Percentiles rank a stretch among this genome's conserved stretches.
Evolutionary conservation across 139 green algal genomes (phyloP).

Genomic region (Pleodorina starrii): DNA sequence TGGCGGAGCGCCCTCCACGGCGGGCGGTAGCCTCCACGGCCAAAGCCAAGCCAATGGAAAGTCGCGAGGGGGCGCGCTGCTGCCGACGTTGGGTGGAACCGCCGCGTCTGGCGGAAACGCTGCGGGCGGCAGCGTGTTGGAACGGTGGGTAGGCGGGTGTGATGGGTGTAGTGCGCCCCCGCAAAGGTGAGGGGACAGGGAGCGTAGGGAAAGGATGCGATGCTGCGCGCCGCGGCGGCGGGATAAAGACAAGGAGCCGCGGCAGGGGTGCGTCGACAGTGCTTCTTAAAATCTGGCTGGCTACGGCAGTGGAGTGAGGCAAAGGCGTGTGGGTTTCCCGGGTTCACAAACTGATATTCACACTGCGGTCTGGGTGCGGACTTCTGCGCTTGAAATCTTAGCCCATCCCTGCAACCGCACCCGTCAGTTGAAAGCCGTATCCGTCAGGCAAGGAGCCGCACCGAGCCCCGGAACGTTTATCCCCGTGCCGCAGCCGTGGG

Average conservation of each 20-base stretch:
- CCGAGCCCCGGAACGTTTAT: too few species aligned
- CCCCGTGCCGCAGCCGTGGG: too few species aligned
- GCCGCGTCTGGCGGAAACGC: not conserved
- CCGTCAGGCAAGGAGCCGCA: too few species aligned
- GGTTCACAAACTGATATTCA: too few species aligned
- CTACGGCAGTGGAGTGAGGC: too few species aligned
- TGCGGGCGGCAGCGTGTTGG: not conserved
- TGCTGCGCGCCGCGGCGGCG: not conserved
- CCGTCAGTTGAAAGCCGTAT: too few species aligned
- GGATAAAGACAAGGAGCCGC: not conserved
- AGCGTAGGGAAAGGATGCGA: not conserved
- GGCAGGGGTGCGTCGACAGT: not conserved
- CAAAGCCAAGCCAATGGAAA: not conserved
- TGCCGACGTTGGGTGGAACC: conserved; percentile 13
- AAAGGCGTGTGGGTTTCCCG: too few species aligned
- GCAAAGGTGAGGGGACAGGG: not conserved
- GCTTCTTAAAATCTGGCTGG: not conserved
- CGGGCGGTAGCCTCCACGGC: not conserved
- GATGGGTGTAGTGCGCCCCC: not conserved
- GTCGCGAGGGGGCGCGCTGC: conserved; percentile 2
- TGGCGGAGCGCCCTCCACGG: not conserved
- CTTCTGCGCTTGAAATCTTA: too few species aligned
- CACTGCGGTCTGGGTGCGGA: too few species aligned
- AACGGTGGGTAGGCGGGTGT: not conserved
- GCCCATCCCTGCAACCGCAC: too few species aligned